Evolutionary conservation across 2,329 filamentous ascomycete species (phyloP).

Genomic region (Diaporthe australafricana): DNA sequence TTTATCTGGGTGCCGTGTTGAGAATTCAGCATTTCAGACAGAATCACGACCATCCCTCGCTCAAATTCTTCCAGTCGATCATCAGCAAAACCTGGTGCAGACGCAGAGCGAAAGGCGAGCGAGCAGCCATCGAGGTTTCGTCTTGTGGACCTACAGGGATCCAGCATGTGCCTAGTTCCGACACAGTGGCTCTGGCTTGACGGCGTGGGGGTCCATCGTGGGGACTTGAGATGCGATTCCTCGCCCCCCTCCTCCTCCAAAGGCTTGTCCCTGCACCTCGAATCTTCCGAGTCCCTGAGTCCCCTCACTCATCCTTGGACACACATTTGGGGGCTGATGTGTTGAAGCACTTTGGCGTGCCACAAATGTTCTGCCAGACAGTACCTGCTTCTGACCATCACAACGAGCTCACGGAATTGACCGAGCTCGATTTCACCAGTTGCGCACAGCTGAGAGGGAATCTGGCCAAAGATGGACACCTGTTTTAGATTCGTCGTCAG

Average conservation of each 20-base stretch:
- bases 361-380: background rate
- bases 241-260: background rate
- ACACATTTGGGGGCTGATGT: background rate
- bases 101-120: background rate
- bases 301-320: background rate
- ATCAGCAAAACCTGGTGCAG: background rate
- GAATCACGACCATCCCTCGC: slow-evolving; percentile 1
- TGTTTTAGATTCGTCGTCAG: background rate
- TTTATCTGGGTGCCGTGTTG: background rate
- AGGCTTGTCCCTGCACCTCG: background rate
- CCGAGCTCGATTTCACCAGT: background rate
- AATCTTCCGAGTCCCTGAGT: slow-evolving; percentile 12
- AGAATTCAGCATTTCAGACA: background rate
- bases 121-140: slow-evolving; percentile 4
- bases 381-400: background rate
- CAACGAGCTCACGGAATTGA: background rate
- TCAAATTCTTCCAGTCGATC: background rate
- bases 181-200: slow-evolving; percentile 37
- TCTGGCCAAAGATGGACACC: background rate
- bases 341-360: background rate
- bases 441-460: background rate
- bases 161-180: slow-evolving; percentile 29
- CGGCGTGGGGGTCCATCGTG: slow-evolving; percentile 35
- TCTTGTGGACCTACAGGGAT: slow-evolving; percentile 11
- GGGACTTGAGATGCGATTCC: slow-evolving; percentile 29